These are phyloP conservation scores for Groenewaldozyma auringiensis DNA, from an alignment of 1,139 yeast genomes.

Conservation along the genomic window DNA sequence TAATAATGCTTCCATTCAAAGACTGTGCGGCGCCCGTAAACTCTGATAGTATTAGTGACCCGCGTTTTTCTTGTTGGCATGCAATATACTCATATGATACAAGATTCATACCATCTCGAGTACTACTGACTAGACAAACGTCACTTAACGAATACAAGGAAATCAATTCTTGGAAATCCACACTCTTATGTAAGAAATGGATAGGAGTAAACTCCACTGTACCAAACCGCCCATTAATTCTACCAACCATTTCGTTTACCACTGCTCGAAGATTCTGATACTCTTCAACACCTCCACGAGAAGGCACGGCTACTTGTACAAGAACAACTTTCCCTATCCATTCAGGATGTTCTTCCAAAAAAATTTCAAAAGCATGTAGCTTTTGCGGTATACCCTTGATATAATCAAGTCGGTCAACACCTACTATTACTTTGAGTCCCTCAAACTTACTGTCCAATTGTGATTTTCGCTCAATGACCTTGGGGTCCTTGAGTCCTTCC, in stretches of 20 bases:
- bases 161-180: constrained; percentile 84
- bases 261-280: constrained; percentile 89
- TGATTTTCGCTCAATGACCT: constrained; percentile 58
- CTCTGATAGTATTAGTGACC: constrained; percentile 80
- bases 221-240: constrained; percentile 94
- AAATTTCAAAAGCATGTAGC: constrained; percentile 89
- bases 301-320: constrained; percentile 96
- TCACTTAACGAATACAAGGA: constrained; percentile 81
- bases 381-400: constrained; percentile 98
- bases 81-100: constrained; percentile 96
- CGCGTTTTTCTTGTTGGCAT: constrained; percentile 81
- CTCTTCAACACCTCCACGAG: constrained; percentile 97
- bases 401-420: constrained; percentile 91
- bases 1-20: constrained; percentile 83
- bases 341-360: constrained; percentile 87
- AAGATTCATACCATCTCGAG: constrained; percentile 97
- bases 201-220: constrained; percentile 97
- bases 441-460: constrained; percentile 57
- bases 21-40: constrained; percentile 99
- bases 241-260: constrained; percentile 91
- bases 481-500: constrained; percentile 60
- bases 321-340: constrained; percentile 97
- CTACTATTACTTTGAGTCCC: constrained; percentile 79
- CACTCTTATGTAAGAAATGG: constrained; percentile 89
- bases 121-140: constrained; percentile 85